Evolutionary conservation across 2,329 filamentous ascomycete species (phyloP).

Genomic region (Penicillium sp.): DNA sequence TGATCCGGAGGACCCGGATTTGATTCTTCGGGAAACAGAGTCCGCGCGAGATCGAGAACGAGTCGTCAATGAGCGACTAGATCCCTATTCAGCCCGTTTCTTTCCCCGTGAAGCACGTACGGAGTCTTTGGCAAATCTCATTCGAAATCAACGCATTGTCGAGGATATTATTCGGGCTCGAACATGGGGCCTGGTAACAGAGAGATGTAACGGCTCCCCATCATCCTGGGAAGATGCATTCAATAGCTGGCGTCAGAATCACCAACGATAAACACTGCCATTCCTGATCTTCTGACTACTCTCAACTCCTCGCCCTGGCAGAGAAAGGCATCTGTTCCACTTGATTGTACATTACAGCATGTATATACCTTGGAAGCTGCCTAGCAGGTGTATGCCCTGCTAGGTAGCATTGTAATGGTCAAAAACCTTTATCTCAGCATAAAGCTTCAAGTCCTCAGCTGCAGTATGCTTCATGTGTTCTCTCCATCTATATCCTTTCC

Average conservation of each 20-base stretch:
- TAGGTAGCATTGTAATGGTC: no score
- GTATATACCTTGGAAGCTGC: no score
- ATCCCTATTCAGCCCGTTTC: conserved; percentile 83
- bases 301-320: not conserved
- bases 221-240: conserved; percentile 61
- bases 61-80: conserved; percentile 78
- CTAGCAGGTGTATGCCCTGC: no score
- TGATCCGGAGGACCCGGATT: conserved; percentile 79
- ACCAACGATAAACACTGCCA: conserved; percentile 14
- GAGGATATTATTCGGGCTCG: conserved; percentile 71
- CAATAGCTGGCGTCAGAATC: conserved; percentile 53
- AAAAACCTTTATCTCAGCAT: no score
- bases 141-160: conserved; percentile 63
- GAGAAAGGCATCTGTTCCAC: not conserved
- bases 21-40: conserved; percentile 63
- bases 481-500: no score
- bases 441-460: no score
- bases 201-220: conserved; percentile 61
- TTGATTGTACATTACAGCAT: conserved; percentile 11
- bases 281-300: not conserved
- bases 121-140: conserved; percentile 67
- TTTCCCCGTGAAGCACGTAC: conserved; percentile 71
- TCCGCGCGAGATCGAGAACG: conserved; percentile 63
- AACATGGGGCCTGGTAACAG: conserved; percentile 72
- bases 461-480: no score